phyloP scores from a whole-genome alignment of 306 rosid genomes.

The Acmispon strigosus region DNA sequence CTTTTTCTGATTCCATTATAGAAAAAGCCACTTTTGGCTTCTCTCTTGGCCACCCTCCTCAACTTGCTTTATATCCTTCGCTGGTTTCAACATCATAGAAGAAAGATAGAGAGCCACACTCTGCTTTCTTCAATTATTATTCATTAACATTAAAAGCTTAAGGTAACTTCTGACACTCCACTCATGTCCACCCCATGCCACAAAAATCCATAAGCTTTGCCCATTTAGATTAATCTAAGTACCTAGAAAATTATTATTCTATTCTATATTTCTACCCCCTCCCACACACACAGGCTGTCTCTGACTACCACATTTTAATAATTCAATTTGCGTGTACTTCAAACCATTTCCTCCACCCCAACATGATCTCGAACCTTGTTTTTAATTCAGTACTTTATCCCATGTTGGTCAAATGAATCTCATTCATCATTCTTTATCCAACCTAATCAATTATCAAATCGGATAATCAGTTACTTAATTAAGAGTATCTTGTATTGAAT shows the following conservation, averaged over 20 bases:
- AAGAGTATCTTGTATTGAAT: neutral
- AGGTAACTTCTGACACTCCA: conserved; percentile 41
- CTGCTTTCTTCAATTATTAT: neutral
- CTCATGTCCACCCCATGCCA: conserved; percentile 31
- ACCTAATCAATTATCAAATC: neutral
- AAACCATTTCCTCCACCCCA: neutral
- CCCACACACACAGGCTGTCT: conserved; percentile 25
- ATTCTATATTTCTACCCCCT: too few relatives aligned
- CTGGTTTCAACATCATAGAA: neutral
- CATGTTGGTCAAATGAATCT: conserved; percentile 10
- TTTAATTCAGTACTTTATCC: neutral
- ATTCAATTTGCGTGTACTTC: neutral
- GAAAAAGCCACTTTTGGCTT: conserved; percentile 33
- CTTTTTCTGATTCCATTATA: conserved; percentile 23
- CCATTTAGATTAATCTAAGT: conserved; percentile 1
- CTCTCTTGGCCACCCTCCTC: conserved; percentile 15
- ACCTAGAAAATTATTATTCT: neutral
- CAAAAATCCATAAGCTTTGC: conserved; percentile 29
- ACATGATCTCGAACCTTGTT: neutral
- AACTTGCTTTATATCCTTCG: conserved; percentile 24
- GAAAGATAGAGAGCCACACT: conserved; percentile 17
- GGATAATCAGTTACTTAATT: neutral
- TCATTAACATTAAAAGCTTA: conserved; percentile 10
- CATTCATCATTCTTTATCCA: neutral
- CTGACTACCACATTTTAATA: conserved; percentile 8